These are phyloP conservation scores for Trametes sp. DNA, from an alignment of 1,284 basidiomycete species.

Conservation along the genomic window DNA sequence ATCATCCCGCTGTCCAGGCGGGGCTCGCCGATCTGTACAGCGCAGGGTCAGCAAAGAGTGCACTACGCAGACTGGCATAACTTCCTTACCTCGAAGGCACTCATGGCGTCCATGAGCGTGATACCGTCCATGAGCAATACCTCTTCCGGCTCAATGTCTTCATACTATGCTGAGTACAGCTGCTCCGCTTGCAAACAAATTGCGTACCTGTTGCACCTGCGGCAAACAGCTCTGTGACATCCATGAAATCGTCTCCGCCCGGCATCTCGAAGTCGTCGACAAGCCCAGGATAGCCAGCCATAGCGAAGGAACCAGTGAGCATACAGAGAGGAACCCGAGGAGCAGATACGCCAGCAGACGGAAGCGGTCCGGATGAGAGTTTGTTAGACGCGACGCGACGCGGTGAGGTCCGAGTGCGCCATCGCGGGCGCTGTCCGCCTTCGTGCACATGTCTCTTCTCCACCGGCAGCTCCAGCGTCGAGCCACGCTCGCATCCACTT, in stretches of 20 bases:
- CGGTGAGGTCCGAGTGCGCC: conserved; percentile 6
- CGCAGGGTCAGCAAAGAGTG: not conserved
- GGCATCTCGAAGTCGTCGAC: conserved; percentile 47
- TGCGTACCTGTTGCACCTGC: conserved; percentile 43
- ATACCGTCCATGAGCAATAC: conserved; percentile 78
- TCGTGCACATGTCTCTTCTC: conserved; percentile 22
- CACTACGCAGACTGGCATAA: conserved; percentile 9
- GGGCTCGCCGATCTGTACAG: conserved; percentile 82
- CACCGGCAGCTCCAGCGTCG: conserved; percentile 25
- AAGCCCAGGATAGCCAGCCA: conserved; percentile 29
- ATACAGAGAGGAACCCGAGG: conserved; percentile 3
- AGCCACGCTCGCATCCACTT: not conserved
- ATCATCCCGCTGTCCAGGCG: conserved; percentile 87
- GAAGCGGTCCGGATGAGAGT: conserved; percentile 1
- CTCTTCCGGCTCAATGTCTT: conserved; percentile 72
- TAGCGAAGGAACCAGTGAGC: conserved; percentile 1
- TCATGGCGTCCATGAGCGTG: conserved; percentile 87
- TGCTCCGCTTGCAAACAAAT: conserved; percentile 15
- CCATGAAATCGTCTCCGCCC: conserved; percentile 62
- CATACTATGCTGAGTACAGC: not conserved
- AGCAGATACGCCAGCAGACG: not conserved
- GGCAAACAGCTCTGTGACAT: conserved; percentile 65
- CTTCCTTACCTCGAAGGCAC: conserved; percentile 77
- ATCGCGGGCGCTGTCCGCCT: conserved; percentile 2
- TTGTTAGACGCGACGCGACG: conserved; percentile 12